These are phyloP conservation scores for Stentor roeselii DNA, from an alignment of 73 alveolate genomes.

Conservation along the genomic window DNA sequence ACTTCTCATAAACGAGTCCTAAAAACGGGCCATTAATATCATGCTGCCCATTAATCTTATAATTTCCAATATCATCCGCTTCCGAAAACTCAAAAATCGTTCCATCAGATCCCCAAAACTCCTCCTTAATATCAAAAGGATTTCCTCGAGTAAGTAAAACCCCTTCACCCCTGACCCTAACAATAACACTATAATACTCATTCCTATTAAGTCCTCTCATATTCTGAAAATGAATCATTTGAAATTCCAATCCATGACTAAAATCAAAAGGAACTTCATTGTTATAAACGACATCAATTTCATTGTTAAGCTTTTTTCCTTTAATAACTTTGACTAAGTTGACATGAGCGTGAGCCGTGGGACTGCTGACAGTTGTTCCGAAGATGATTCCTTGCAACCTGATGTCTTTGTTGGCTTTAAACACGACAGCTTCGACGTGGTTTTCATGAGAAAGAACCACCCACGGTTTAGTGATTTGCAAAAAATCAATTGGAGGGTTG, in stretches of 20 bases:
- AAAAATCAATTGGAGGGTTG: too few species aligned
- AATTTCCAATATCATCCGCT: neutral
- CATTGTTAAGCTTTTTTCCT: too few species aligned
- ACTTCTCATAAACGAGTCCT: neutral
- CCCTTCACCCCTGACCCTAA: neutral
- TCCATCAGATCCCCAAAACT: neutral
- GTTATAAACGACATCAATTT: too few species aligned
- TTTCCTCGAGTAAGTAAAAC: neutral
- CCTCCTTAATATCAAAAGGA: neutral
- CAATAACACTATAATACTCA: neutral
- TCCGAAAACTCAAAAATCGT: neutral
- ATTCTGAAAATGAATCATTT: neutral
- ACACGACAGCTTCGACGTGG: slow-evolving; percentile 20
- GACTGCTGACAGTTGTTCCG: neutral
- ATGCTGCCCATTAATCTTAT: neutral
- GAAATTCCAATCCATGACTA: neutral
- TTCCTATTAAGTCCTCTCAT: too few species aligned
- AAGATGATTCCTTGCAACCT: neutral
- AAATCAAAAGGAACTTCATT: too few species aligned
- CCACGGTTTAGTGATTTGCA: slow-evolving; percentile 19
- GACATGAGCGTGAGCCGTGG: neutral
- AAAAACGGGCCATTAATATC: neutral
- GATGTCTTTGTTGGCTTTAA: neutral
- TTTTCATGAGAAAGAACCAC: neutral
- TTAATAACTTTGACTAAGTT: neutral